Conservation (phyloP, 2,329 filamentous ascomycete genomes). For the Neonectria punicea region DNA sequence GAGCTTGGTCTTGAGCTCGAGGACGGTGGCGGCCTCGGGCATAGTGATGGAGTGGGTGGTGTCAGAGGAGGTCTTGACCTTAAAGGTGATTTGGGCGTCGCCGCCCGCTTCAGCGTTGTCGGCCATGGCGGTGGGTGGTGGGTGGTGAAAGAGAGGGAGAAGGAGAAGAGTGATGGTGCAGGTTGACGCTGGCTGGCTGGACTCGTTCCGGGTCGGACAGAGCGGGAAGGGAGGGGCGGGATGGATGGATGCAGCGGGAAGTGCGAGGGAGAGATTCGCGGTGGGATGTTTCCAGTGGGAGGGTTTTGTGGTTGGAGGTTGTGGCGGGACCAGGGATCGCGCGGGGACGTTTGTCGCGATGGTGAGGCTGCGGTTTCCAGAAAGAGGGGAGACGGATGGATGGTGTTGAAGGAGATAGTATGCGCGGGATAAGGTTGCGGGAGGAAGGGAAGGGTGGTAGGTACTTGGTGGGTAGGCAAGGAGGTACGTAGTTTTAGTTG, state of each 20-base stretch:
- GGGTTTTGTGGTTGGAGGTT: background rate
- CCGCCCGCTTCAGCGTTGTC: conserved; percentile 69
- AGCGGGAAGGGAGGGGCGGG: conserved; percentile 2
- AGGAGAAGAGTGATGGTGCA: conserved; percentile 22
- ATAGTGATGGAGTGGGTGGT: conserved; percentile 86
- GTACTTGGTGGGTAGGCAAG: too few species aligned
- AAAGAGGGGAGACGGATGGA: background rate
- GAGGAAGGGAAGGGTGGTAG: background rate
- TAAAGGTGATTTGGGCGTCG: conserved; percentile 89
- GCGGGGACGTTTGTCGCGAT: conserved; percentile 7
- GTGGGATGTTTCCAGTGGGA: background rate
- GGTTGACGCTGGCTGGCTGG: conserved; percentile 1
- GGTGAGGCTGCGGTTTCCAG: background rate
- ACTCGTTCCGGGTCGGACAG: background rate
- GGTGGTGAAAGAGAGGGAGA: conserved; percentile 19
- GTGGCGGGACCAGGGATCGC: conserved; percentile 7
- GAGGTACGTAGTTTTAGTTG: background rate
- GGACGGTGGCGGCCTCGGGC: conserved; percentile 77
- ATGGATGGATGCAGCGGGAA: conserved; percentile 1
- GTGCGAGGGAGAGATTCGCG: background rate
- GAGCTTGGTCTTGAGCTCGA: conserved; percentile 90
- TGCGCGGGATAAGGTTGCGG: background rate
- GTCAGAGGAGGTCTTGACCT: conserved; percentile 96
- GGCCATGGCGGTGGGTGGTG: conserved; percentile 62
- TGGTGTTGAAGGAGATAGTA: background rate